These are phyloP conservation scores for Jackrogersella minutella DNA, from an alignment of 495 filamentous ascomycete species.

Conservation along the genomic window DNA sequence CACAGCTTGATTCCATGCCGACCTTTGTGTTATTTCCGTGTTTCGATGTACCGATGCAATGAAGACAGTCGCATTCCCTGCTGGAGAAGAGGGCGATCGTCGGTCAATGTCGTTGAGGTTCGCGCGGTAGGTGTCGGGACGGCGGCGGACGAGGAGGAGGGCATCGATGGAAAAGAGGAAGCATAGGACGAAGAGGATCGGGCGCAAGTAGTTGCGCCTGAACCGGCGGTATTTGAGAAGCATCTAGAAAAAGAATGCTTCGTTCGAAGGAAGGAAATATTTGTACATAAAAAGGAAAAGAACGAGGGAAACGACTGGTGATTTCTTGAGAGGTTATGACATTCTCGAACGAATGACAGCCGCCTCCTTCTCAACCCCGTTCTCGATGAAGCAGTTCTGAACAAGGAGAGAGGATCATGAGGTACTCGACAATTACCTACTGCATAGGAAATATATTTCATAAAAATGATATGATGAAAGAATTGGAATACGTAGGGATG, in stretches of 20 bases:
- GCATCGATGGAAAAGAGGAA: conserved; percentile 46
- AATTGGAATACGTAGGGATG: conserved; percentile 11
- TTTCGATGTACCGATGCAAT: conserved; percentile 75
- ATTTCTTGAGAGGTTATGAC: conserved; percentile 20
- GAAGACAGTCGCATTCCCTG: conserved; percentile 55
- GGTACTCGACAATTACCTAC: conserved; percentile 5
- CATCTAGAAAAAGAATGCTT: conserved; percentile 35
- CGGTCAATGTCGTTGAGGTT: conserved; percentile 20
- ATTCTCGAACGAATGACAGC: conserved; percentile 24
- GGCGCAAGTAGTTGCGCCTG: conserved; percentile 44
- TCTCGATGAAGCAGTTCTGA: conserved; percentile 15
- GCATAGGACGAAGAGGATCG: conserved; percentile 40
- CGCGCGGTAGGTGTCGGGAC: conserved; percentile 41
- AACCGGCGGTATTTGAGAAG: conserved; percentile 44
- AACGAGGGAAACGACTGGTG: not conserved
- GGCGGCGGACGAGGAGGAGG: conserved; percentile 35
- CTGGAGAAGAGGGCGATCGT: conserved; percentile 17
- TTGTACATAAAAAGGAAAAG: conserved; percentile 15
- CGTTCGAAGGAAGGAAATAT: not conserved
- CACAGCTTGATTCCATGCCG: conserved; percentile 67
- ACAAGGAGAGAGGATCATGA: conserved; percentile 20
- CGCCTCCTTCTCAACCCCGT: conserved; percentile 23
- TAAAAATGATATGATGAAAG: not conserved
- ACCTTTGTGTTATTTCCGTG: conserved; percentile 64
- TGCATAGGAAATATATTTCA: not conserved